Evolutionary conservation across 2,329 filamentous ascomycete species (phyloP), one percentile per base, ranked within the genome.

Genomic region (Epichloe aotearoae): DNA sequence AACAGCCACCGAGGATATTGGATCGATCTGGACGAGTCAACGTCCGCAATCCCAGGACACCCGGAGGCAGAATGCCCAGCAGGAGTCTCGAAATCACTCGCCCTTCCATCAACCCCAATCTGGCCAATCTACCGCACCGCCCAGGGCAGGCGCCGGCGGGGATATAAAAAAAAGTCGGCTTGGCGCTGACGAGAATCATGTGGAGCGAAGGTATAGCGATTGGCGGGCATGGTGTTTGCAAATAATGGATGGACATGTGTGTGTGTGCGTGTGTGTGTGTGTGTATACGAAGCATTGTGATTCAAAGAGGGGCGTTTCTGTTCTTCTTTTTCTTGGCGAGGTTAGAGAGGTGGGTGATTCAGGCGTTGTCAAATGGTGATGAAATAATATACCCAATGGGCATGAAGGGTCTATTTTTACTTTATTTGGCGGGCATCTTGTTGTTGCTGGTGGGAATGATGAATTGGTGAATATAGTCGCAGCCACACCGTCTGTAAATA

Each of bases 1-100:
- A 72, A n/a, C 63, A 65, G 17, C 69, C 64, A 47, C 63, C 69
- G 30, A 66, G 75, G 5, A 70, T 78, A 2, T 64, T 73, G 15
- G 73, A 77, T 37, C 69, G 77, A 14, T 66, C 68, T 1, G 77
- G 77, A 0, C 69, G 77, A 1, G 77, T 81, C 43, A 80, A 80
- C 51, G 75, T 81, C 2, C 73, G 70, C 0, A 76, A 80, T 51
- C 77, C 77, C 1, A 65, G 73, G 42, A 80, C 76, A 0, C 77
- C 77, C 0, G 76, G 76, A 3, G 66, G 75, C 14, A 61, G 73
- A 19, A 72, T 79, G 50, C 73, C 76, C 2, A 80, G 77, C 55
- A 65, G 77, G 50, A 81, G 77, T 58, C 57, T 80, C 56, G 77
- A 81, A 54, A 74, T 81, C 42, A 62, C 71, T 30, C 66, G 77